A percentile compares a stretch with the other conserved stretches of the same genome.
These are phyloP conservation scores for Dillenia suffruticosa DNA, from an alignment of 164 flowering plant species.

Conservation along the genomic window DNA sequence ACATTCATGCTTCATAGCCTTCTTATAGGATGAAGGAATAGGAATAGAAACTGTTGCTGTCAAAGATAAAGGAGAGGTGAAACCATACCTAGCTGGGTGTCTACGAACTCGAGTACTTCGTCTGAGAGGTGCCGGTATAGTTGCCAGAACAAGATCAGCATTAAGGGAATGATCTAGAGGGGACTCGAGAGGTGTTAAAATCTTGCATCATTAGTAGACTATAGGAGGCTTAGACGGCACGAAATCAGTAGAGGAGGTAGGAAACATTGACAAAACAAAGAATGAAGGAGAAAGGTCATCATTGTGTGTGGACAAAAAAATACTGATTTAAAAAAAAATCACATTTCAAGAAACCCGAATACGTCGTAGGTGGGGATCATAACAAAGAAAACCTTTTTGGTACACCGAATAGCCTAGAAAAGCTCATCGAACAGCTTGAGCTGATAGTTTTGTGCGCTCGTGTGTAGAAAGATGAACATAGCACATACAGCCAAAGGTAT, in stretches of 20 bases:
- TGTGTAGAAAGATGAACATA: constrained; percentile 11
- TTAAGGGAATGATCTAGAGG: no score
- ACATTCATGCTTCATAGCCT: constrained; percentile 3
- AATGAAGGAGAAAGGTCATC: not conserved
- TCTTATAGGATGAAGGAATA: not conserved
- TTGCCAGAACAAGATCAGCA: no score
- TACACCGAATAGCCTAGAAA: constrained; percentile 9
- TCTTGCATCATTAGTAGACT: no score
- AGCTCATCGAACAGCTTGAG: constrained; percentile 10
- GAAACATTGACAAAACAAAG: no score
- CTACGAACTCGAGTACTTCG: no score
- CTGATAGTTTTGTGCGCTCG: constrained; percentile 1
- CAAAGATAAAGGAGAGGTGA: not conserved
- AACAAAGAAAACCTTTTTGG: no score
- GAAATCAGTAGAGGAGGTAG: no score
- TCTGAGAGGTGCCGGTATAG: no score
- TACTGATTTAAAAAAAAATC: constrained; percentile 2
- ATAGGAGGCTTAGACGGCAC: no score
- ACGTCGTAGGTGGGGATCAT: no score
- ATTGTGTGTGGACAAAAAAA: not conserved
- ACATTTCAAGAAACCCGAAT: no score
- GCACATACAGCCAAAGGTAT: constrained; percentile 10
- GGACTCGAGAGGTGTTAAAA: no score
- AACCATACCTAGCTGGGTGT: constrained; percentile 1
- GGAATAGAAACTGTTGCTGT: not conserved